Evolutionary conservation across 2,329 filamentous ascomycete species (phyloP), one percentile per base, ranked within the genome.

Genomic region (Nannizziopsis barbatae): DNA sequence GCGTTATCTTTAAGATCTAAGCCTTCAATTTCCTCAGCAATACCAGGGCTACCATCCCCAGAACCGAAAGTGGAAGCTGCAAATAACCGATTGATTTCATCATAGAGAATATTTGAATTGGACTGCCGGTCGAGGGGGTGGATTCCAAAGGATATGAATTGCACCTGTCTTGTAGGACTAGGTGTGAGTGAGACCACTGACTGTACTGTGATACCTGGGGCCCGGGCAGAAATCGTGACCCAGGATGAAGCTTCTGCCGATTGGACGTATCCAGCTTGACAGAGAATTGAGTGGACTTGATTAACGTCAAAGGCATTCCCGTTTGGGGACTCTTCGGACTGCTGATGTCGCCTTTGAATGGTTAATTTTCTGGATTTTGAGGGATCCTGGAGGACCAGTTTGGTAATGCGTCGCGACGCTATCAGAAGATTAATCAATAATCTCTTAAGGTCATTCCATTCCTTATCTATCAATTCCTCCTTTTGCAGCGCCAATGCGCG

Each of bases 121-220:
- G 3, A 74, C 70, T 18, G 76, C 68, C 1, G 69, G 61, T 1
- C 35, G 9, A 93, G 56, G 0, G 88, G 86, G 7, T 74, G 69
- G 6, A 88, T 75, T 0, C 86, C 88, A 20, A 95, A 65, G 3
- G 84, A 86, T 17, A 96, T 76, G 60, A 95, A 94, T 57, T 96
- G 90, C 1, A 79, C 69, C 15, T 77, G 76, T 54, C 80, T 87
- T 0, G 77, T 84, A 0, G 87, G 82, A 14, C 77, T 76, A 0
- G 89, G 86, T 1, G 72, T 65, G 1, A 82, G 70, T 2, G 80
- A 93, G 12, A 95, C 80, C 32, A 79, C 79, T 1, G 86, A 88
- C 51, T 71, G 73, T 20, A 95, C 71, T 0, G 72, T 73, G 8
- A 92, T 58, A 1, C 70, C 69, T 0, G 75, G 70, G 1, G 79